These are phyloP conservation scores for Scedosporium dehoogii DNA, from an alignment of 2,329 filamentous ascomycete genomes.

Conservation along the genomic window DNA sequence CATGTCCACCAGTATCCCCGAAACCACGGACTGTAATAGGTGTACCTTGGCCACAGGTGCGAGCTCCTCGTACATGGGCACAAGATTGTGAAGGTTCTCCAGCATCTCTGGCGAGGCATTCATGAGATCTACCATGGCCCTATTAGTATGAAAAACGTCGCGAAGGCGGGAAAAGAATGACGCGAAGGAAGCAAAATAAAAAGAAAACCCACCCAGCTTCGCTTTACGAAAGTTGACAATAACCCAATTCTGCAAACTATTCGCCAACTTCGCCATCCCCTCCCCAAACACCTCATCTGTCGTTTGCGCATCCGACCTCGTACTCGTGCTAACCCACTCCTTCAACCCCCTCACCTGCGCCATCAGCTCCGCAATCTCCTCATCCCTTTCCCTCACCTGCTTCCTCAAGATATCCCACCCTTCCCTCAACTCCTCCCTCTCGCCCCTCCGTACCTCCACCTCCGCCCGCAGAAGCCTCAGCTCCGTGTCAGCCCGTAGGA, in stretches of 20 bases:
- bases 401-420: conserved; percentile 37
- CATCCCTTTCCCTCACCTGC: conserved; percentile 39
- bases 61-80: conserved; percentile 49
- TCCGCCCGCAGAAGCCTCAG: conserved; percentile 40
- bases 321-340: conserved; percentile 60
- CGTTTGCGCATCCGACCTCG: conserved; percentile 48
- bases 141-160: neutral
- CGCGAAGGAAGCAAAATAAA: neutral
- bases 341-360: conserved; percentile 58
- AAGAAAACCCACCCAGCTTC: conserved; percentile 38
- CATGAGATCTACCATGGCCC: conserved; percentile 28
- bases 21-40: conserved; percentile 52
- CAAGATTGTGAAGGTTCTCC: conserved; percentile 34
- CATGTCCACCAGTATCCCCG: conserved; percentile 47
- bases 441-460: conserved; percentile 34
- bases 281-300: conserved; percentile 60
- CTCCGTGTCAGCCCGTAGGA: conserved; percentile 41
- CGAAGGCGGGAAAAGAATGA: neutral
- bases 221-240: conserved; percentile 58
- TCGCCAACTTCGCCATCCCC: conserved; percentile 49
- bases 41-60: conserved; percentile 46
- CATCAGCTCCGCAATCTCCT: conserved; percentile 43
- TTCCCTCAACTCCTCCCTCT: conserved; percentile 38
- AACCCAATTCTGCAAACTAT: conserved; percentile 66
- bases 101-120: conserved; percentile 29